These are phyloP conservation scores for Trebouxia sp. DNA, from an alignment of 139 green algal species.

Conservation along the genomic window DNA sequence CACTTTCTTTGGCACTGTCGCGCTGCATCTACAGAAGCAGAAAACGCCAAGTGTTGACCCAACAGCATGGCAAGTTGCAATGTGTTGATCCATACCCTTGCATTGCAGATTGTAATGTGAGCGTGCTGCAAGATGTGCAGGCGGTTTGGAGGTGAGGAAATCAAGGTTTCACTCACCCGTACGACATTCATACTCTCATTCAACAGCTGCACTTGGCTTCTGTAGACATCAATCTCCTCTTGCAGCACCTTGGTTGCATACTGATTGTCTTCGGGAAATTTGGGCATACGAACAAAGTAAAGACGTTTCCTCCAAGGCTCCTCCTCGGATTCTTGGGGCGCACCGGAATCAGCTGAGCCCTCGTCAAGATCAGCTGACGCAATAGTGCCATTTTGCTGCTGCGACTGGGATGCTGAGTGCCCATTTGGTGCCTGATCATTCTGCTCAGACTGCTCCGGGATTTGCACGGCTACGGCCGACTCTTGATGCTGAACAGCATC, in stretches of 20 bases:
- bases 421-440: not conserved
- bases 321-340: not conserved
- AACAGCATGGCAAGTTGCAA: too few relatives aligned
- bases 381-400: not conserved
- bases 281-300: constrained; percentile 55
- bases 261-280: constrained; percentile 38
- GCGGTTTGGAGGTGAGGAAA: not conserved
- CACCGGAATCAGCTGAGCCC: not conserved
- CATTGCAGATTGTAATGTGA: too few relatives aligned
- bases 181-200: constrained; percentile 52
- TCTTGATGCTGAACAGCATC: too few relatives aligned
- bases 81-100: too few relatives aligned
- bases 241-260: constrained; percentile 32
- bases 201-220: constrained; percentile 42
- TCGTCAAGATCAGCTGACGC: not conserved
- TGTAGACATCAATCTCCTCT: constrained; percentile 45
- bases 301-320: constrained; percentile 30
- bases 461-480: too few relatives aligned
- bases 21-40: constrained; percentile 35
- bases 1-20: constrained; percentile 35
- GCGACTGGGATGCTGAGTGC: not conserved
- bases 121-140: not conserved
- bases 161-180: too few relatives aligned
- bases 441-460: too few relatives aligned
- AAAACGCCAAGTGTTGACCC: not conserved